Evolutionary conservation across 768 basidiomycete genomes (phyloP).

Genomic region (Leccinum arenicola): DNA sequence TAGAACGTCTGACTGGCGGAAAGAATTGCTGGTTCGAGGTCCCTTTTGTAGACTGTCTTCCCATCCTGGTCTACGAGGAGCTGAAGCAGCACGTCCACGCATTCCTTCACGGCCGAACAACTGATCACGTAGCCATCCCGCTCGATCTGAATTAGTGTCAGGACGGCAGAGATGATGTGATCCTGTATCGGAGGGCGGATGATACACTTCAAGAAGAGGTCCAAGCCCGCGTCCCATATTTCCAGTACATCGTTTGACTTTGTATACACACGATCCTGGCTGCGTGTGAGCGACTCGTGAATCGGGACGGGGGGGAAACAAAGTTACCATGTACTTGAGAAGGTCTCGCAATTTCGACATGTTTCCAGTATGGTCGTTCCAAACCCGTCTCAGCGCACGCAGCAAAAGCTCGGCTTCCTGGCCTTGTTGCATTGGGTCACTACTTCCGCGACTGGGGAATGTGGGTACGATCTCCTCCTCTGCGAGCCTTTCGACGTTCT

Average conservation of each 20-base stretch:
- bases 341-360: conserved; percentile 89
- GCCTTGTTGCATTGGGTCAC: conserved; percentile 70
- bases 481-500: conserved; percentile 82
- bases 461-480: conserved; percentile 71
- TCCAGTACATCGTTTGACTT: conserved; percentile 70
- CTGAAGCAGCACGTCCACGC: conserved; percentile 78
- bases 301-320: neutral
- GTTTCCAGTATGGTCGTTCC: conserved; percentile 91
- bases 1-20: conserved; percentile 80
- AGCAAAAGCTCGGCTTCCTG: conserved; percentile 84
- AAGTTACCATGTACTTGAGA: conserved; percentile 90
- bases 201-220: conserved; percentile 81
- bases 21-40: conserved; percentile 82
- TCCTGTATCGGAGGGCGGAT: conserved; percentile 78
- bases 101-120: conserved; percentile 86
- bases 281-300: conserved; percentile 13
- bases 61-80: conserved; percentile 51
- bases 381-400: conserved; percentile 78
- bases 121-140: conserved; percentile 90
- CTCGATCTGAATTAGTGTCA: conserved; percentile 86
- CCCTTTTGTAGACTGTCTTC: conserved; percentile 71
- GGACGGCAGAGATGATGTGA: conserved; percentile 77
- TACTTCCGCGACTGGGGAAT: conserved; percentile 71
- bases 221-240: conserved; percentile 78
- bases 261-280: conserved; percentile 88